phyloP scores from a whole-genome alignment of 225 moss, liverwort and hornwort species.

The Anthoceros angustus region DNA sequence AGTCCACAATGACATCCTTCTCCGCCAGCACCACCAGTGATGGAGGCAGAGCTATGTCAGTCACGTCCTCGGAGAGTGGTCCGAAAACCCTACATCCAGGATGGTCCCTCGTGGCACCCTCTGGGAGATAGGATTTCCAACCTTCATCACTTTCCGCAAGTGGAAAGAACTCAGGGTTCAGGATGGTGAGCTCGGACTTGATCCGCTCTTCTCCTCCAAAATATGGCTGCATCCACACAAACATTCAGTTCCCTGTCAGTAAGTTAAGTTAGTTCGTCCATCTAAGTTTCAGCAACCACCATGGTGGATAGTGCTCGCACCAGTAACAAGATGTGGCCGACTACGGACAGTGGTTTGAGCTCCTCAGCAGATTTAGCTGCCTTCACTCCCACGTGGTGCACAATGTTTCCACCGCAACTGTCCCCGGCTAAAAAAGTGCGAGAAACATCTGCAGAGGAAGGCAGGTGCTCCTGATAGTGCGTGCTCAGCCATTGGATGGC shows the following conservation, averaged over 20 bases:
- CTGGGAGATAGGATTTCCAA: background rate
- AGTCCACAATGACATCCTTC: background rate
- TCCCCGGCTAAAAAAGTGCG: background rate
- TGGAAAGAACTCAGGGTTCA: background rate
- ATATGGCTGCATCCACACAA: background rate
- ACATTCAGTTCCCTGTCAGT: background rate
- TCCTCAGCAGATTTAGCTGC: background rate
- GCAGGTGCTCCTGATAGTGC: background rate
- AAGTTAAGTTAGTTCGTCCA: background rate
- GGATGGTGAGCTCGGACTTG: background rate
- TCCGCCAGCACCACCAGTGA: background rate
- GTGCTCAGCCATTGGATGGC: background rate
- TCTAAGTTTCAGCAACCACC: background rate
- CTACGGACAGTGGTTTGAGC: background rate
- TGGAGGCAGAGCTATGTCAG: background rate
- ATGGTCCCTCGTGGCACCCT: background rate
- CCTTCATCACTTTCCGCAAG: background rate
- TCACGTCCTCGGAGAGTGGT: background rate
- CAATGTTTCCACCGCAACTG: background rate
- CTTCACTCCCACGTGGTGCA: background rate
- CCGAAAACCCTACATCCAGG: background rate
- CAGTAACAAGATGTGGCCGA: background rate
- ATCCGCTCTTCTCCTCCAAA: slow-evolving; percentile 1
- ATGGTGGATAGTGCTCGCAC: background rate
- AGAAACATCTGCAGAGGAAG: background rate